Evolutionary conservation across 192 early-diverging fungal genomes (phyloP).

Genomic region (Rhizoclosmatium sp.): DNA sequence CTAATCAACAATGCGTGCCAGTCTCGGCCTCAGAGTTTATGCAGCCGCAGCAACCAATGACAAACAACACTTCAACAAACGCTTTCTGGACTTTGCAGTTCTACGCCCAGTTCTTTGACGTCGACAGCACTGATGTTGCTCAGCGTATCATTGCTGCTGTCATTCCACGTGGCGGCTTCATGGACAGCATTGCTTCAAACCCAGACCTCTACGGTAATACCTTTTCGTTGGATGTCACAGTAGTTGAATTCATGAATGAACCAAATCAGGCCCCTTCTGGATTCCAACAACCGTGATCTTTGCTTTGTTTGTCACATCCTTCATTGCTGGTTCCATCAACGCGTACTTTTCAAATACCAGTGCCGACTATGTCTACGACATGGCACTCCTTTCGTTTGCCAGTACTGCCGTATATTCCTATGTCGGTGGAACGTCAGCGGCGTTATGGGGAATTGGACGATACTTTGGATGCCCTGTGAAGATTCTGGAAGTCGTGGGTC

Average conservation of each 20-base stretch:
- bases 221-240: no score
- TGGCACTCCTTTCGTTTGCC: slow-evolving; percentile 83
- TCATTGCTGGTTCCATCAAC: slow-evolving; percentile 85
- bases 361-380: slow-evolving; percentile 29
- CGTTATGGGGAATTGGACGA: slow-evolving; percentile 82
- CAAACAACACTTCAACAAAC: slow-evolving; percentile 31
- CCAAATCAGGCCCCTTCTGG: slow-evolving; percentile 88
- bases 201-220: slow-evolving; percentile 91
- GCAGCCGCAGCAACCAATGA: slow-evolving; percentile 24
- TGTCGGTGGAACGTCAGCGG: slow-evolving; percentile 69
- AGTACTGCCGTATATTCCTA: slow-evolving; percentile 85
- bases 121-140: slow-evolving; percentile 84
- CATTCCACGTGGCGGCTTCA: slow-evolving; percentile 58
- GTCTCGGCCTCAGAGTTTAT: neutral
- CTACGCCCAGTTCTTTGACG: slow-evolving; percentile 91
- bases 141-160: slow-evolving; percentile 47
- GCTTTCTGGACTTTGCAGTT: slow-evolving; percentile 90
- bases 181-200: slow-evolving; percentile 79
- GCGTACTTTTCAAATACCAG: slow-evolving; percentile 52
- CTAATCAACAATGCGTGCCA: neutral
- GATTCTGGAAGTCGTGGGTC: slow-evolving; percentile 85
- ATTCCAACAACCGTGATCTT: slow-evolving; percentile 97
- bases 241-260: no score
- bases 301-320: slow-evolving; percentile 91
- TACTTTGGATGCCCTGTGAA: slow-evolving; percentile 82